Conservation (phyloP, 495 filamentous ascomycete species). For the Penicillium verhagenii region DNA sequence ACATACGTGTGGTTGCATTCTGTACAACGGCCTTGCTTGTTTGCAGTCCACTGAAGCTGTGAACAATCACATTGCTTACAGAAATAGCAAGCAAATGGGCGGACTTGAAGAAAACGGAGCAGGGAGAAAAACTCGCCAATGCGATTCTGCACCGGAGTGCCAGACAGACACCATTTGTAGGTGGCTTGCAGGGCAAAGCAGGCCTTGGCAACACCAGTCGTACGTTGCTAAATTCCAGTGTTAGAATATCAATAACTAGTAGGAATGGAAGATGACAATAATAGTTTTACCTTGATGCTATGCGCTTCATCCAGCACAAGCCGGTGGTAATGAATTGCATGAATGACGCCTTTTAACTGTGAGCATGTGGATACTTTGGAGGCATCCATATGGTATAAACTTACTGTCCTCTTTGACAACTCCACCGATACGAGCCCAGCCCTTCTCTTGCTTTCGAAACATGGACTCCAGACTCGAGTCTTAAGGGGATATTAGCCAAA, state of each 20-base stretch:
- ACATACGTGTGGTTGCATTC: conserved; percentile 57
- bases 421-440: conserved; percentile 75
- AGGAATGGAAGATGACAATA: background rate
- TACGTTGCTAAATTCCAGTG: conserved; percentile 52
- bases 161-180: conserved; percentile 93
- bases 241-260: conserved; percentile 19
- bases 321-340: conserved; percentile 83
- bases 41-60: conserved; percentile 78
- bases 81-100: conserved; percentile 88
- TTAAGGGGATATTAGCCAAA: conserved; percentile 21
- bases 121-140: conserved; percentile 98
- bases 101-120: conserved; percentile 81
- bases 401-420: conserved; percentile 76
- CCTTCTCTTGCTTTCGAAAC: conserved; percentile 88
- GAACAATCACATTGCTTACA: conserved; percentile 82
- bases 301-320: conserved; percentile 95
- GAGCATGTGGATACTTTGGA: conserved; percentile 4
- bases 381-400: conserved; percentile 6
- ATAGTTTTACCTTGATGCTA: conserved; percentile 73
- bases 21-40: conserved; percentile 63
- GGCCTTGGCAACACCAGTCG: conserved; percentile 86
- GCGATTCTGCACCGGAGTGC: conserved; percentile 92
- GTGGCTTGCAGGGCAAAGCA: conserved; percentile 84
- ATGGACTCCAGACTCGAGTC: conserved; percentile 89
- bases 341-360: conserved; percentile 56